Percentiles rank a stretch among this genome's conserved stretches.
Evolutionary conservation across 306 rosid genomes (phyloP).

Genomic region (Dalbergia oliveri): DNA sequence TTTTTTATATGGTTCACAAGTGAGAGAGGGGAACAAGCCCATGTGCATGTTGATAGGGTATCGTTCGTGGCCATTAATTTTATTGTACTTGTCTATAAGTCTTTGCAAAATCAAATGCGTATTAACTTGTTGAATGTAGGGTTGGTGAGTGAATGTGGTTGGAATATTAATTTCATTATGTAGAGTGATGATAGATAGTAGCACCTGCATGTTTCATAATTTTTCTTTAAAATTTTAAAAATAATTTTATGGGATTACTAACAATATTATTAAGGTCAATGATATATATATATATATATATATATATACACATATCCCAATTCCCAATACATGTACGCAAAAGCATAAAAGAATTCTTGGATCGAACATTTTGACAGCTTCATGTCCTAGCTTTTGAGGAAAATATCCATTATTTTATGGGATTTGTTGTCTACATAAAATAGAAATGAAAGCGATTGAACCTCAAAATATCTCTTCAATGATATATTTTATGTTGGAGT

Average conservation of each 20-base stretch:
- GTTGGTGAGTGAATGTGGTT: slow-evolving; percentile 57
- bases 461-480: slow-evolving; percentile 39
- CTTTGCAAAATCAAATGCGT: slow-evolving; percentile 51
- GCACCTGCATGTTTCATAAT: slow-evolving; percentile 32
- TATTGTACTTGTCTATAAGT: slow-evolving; percentile 50
- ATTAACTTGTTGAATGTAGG: slow-evolving; percentile 54
- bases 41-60: slow-evolving; percentile 81
- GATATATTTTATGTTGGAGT: slow-evolving; percentile 16
- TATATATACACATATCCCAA: neutral
- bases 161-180: slow-evolving; percentile 45
- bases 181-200: slow-evolving; percentile 31
- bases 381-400: slow-evolving; percentile 56
- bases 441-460: slow-evolving; percentile 33
- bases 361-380: slow-evolving; percentile 71
- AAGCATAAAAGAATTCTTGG: slow-evolving; percentile 60
- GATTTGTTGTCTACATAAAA: slow-evolving; percentile 37
- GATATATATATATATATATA: neutral
- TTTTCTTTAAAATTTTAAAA: neutral
- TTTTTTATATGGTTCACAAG: slow-evolving; percentile 48
- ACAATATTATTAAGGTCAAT: slow-evolving; percentile 47
- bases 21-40: slow-evolving; percentile 81
- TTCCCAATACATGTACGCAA: neutral
- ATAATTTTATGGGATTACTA: slow-evolving; percentile 38
- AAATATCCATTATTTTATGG: slow-evolving; percentile 60
- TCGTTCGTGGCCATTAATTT: slow-evolving; percentile 63